Evolutionary conservation across 768 basidiomycete genomes (phyloP).

Genomic region (Boletus rubescentipes): DNA sequence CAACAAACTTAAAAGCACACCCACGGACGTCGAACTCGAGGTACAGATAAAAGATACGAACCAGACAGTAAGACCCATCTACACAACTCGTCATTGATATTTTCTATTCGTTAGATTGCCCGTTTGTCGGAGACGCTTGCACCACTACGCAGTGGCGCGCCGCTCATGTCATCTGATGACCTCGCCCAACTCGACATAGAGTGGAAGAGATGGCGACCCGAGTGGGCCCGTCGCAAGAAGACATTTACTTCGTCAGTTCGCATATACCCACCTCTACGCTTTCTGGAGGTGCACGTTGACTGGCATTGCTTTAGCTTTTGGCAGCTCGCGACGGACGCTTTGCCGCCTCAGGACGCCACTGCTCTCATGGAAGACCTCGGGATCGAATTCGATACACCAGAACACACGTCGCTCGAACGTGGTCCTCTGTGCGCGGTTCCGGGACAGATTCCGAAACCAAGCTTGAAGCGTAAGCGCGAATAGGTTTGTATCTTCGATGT

Average conservation of each 20-base stretch:
- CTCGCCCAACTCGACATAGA: constrained; percentile 66
- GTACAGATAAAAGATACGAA: constrained; percentile 50
- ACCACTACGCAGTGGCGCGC: constrained; percentile 63
- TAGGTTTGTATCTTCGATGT: constrained; percentile 5
- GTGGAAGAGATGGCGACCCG: constrained; percentile 76
- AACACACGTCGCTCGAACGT: constrained; percentile 66
- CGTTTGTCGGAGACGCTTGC: constrained; percentile 50
- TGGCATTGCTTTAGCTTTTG: constrained; percentile 57
- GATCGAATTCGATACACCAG: constrained; percentile 72
- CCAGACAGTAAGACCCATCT: constrained; percentile 45
- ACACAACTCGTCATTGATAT: constrained; percentile 13
- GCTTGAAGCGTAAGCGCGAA: constrained; percentile 54
- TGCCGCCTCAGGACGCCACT: constrained; percentile 62
- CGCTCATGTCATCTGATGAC: constrained; percentile 70
- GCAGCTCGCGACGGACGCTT: constrained; percentile 64
- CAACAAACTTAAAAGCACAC: constrained; percentile 55
- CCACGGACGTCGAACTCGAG: constrained; percentile 69
- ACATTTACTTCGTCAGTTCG: constrained; percentile 47
- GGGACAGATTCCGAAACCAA: constrained; percentile 28
- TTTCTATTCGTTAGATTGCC: constrained; percentile 40
- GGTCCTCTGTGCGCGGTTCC: constrained; percentile 51
- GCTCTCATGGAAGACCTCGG: constrained; percentile 78
- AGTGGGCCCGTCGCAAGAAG: constrained; percentile 79
- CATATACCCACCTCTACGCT: neutral
- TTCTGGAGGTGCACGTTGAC: constrained; percentile 1